Evolutionary conservation across 2,329 filamentous ascomycete genomes (phyloP).

Genomic region (Raffaelea ambrosiae): DNA sequence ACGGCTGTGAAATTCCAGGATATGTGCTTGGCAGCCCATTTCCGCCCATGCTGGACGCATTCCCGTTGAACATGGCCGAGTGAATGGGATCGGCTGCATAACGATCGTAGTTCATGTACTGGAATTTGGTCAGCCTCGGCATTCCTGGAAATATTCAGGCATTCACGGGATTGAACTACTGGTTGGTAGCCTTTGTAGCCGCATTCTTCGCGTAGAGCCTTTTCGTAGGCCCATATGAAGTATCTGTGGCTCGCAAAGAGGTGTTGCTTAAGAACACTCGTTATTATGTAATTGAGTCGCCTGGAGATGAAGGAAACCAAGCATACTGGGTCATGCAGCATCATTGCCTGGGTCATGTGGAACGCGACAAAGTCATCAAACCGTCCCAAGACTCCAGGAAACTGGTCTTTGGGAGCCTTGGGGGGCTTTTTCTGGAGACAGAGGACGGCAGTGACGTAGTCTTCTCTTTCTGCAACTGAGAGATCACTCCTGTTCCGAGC

Average conservation of each 20-base stretch:
- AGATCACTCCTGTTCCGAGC: slow-evolving; percentile 21
- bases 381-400: slow-evolving; percentile 18
- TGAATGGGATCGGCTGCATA: slow-evolving; percentile 36
- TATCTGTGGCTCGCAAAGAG: slow-evolving; percentile 23
- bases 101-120: slow-evolving; percentile 45
- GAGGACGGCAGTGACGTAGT: slow-evolving; percentile 18
- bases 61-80: slow-evolving; percentile 47
- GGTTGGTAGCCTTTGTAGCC: slow-evolving; percentile 25
- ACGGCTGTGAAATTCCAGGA: slow-evolving; percentile 20
- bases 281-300: too few relatives aligned
- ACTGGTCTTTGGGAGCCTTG: slow-evolving; percentile 13
- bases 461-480: slow-evolving; percentile 13
- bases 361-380: slow-evolving; percentile 25
- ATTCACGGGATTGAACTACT: slow-evolving; percentile 1
- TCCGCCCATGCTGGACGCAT: slow-evolving; percentile 38
- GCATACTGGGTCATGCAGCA: slow-evolving; percentile 18
- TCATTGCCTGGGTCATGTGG: slow-evolving; percentile 20
- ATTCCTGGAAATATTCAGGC: too few relatives aligned
- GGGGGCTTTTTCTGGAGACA: slow-evolving; percentile 20
- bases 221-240: slow-evolving; percentile 22
- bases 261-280: too few relatives aligned
- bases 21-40: slow-evolving; percentile 26
- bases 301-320: too few relatives aligned
- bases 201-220: slow-evolving; percentile 25
- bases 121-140: slow-evolving; percentile 5